Conservation (phyloP, 768 basidiomycete genomes). For the Phylloporus sp. region DNA sequence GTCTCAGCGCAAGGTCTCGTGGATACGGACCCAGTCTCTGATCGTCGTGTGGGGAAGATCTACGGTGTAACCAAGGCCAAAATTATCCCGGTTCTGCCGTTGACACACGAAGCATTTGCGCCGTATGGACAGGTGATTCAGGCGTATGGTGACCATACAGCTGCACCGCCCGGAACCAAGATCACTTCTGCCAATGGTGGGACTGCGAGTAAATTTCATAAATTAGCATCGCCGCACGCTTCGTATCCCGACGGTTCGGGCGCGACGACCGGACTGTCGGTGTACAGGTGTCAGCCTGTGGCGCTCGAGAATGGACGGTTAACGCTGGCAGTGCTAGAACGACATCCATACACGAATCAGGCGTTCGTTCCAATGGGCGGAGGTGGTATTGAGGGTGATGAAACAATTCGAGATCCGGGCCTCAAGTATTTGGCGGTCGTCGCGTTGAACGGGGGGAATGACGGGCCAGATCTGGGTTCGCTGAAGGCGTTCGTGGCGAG, state of each 20-base stretch:
- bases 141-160: conserved; percentile 66
- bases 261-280: conserved; percentile 70
- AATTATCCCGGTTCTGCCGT: conserved; percentile 53
- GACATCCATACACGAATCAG: conserved; percentile 88
- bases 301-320: conserved; percentile 44
- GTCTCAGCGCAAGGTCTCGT: conserved; percentile 2
- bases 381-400: conserved; percentile 37
- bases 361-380: conserved; percentile 94
- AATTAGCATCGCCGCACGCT: conserved; percentile 66
- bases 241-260: conserved; percentile 57
- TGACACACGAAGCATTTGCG: conserved; percentile 84
- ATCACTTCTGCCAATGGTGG: conserved; percentile 85
- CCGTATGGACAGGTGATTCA: conserved; percentile 91
- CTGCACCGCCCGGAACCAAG: conserved; percentile 64
- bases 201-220: conserved; percentile 91
- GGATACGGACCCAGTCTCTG: conserved; percentile 2
- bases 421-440: conserved; percentile 80
- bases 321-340: conserved; percentile 72
- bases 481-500: conserved; percentile 81
- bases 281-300: conserved; percentile 75
- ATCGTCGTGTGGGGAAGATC: not conserved
- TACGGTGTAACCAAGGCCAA: conserved; percentile 14
- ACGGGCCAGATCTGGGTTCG: conserved; percentile 70
- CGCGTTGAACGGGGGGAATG: conserved; percentile 71
- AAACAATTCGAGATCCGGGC: conserved; percentile 45